Evolutionary conservation across 2,329 filamentous ascomycete species (phyloP).

Genomic region (Phialophora expanda): DNA sequence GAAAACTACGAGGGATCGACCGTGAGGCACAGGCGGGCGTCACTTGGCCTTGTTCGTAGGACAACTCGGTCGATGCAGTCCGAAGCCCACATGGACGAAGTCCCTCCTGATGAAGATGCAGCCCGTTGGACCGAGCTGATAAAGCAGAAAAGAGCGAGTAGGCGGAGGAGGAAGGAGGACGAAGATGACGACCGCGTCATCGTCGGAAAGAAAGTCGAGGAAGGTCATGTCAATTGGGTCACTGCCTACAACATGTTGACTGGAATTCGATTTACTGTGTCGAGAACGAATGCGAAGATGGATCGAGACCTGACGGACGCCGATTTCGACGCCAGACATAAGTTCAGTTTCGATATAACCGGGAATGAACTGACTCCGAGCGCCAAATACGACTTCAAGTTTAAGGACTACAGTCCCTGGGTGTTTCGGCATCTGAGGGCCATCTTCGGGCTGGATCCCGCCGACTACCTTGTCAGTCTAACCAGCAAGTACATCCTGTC

Average conservation of each 20-base stretch:
- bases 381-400: slow-evolving; percentile 99
- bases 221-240: slow-evolving; percentile 95
- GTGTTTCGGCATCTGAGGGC: slow-evolving; percentile 91
- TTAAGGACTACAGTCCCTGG: slow-evolving; percentile 99
- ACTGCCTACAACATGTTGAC: slow-evolving; percentile 99
- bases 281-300: slow-evolving; percentile 93
- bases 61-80: slow-evolving; percentile 85
- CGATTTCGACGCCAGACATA: slow-evolving; percentile 93
- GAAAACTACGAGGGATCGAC: slow-evolving; percentile 32
- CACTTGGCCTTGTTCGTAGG: slow-evolving; percentile 79
- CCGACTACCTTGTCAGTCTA: slow-evolving; percentile 96
- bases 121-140: slow-evolving; percentile 91
- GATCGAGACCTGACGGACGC: slow-evolving; percentile 86
- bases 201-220: slow-evolving; percentile 96
- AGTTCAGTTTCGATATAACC: slow-evolving; percentile 98
- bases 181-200: slow-evolving; percentile 89
- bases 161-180: slow-evolving; percentile 80
- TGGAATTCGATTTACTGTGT: slow-evolving; percentile 95
- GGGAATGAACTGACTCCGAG: slow-evolving; percentile 97
- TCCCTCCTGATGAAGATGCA: slow-evolving; percentile 86
- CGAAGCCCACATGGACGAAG: slow-evolving; percentile 80
- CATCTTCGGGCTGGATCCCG: slow-evolving; percentile 89
- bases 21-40: slow-evolving; percentile 71
- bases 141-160: slow-evolving; percentile 86
- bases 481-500: slow-evolving; percentile 99